Conservation (phyloP, 1,284 basidiomycete genomes). For the Leucoagaricus sp. region DNA sequence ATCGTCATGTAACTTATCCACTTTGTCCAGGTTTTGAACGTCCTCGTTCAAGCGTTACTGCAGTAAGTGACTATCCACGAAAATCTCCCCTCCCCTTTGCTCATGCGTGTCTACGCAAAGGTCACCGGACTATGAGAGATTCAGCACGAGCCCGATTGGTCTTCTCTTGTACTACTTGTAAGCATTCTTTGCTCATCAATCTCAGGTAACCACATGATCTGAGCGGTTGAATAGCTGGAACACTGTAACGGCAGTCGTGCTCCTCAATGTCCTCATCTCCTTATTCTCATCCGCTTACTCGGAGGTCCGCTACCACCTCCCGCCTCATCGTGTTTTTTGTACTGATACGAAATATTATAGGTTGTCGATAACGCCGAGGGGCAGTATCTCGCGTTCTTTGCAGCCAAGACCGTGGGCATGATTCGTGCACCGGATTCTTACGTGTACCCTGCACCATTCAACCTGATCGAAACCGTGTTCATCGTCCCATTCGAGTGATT, state of each 20-base stretch:
- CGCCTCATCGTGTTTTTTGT: slow-evolving; percentile 8
- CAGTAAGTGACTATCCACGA: slow-evolving; percentile 48
- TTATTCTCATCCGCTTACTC: slow-evolving; percentile 90
- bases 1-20: no score
- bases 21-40: slow-evolving; percentile 62
- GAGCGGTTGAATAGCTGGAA: slow-evolving; percentile 66
- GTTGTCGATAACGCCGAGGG: slow-evolving; percentile 45
- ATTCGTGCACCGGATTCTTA: slow-evolving; percentile 83
- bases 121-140: slow-evolving; percentile 79
- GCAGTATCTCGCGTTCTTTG: slow-evolving; percentile 88
- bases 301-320: slow-evolving; percentile 58
- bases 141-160: slow-evolving; percentile 61
- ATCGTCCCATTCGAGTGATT: slow-evolving; percentile 86
- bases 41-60: slow-evolving; percentile 80
- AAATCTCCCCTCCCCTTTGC: no score
- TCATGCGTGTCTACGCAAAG: slow-evolving; percentile 35
- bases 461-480: slow-evolving; percentile 81
- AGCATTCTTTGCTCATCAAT: slow-evolving; percentile 25
- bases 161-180: slow-evolving; percentile 82
- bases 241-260: slow-evolving; percentile 81
- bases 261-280: slow-evolving; percentile 94
- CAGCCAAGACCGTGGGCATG: slow-evolving; percentile 80
- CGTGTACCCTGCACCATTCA: slow-evolving; percentile 80
- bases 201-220: not conserved
- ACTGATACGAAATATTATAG: slow-evolving; percentile 20